A percentile compares a stretch with the other conserved stretches of the same genome.
phyloP scores from a whole-genome alignment of 202 grass and related monocot species.

The Carex arenaria region DNA sequence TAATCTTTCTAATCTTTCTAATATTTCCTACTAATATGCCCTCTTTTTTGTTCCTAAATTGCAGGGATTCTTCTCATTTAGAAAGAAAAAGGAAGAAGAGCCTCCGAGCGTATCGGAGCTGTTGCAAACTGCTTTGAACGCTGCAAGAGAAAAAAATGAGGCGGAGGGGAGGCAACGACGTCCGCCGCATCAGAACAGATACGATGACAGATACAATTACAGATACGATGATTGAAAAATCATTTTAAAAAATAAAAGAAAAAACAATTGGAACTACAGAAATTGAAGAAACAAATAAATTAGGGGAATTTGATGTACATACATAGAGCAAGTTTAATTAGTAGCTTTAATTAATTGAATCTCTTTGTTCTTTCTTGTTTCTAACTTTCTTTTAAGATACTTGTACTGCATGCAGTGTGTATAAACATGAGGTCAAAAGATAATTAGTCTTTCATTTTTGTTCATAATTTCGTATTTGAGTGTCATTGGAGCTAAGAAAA shows the following conservation, averaged over 20 bases:
- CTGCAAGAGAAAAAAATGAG: constrained; percentile 25
- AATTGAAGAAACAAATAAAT: neutral
- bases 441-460: neutral
- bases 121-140: constrained; percentile 8
- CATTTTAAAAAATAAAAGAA: neutral
- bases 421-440: neutral
- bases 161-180: constrained; percentile 7
- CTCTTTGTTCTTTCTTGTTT: neutral
- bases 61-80: constrained; percentile 19
- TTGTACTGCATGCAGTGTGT: neutral
- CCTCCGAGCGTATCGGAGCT: constrained; percentile 12
- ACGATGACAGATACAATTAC: constrained; percentile 1
- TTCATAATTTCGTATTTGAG: neutral
- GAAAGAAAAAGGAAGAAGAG: constrained; percentile 19
- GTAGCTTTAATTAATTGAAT: constrained; percentile 16
- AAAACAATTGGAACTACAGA: neutral
- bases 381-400: neutral
- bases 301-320: constrained; percentile 10
- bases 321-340: neutral
- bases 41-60: neutral
- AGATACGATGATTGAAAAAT: constrained; percentile 12
- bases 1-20: neutral
- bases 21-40: neutral
- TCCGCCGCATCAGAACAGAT: neutral
- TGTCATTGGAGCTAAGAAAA: neutral